phyloP scores from a whole-genome alignment of 2,329 filamentous ascomycete species.

The Paraphoma chrysanthemicola region DNA sequence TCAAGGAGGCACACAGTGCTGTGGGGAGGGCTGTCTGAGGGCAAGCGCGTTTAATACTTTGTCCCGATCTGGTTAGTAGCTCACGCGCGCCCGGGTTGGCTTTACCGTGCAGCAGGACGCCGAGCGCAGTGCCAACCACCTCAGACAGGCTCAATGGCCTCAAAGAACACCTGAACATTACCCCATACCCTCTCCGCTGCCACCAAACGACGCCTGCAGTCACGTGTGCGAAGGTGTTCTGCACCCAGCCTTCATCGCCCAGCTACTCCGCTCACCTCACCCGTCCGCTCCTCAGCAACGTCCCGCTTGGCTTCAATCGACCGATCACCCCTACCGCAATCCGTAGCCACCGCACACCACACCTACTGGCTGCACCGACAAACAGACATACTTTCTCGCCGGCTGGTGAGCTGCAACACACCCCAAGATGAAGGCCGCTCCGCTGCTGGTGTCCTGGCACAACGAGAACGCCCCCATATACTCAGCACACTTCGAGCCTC shows the following conservation, averaged over 20 bases:
- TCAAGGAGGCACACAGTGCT: too few species aligned
- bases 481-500: slow-evolving; percentile 93
- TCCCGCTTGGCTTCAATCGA: slow-evolving; percentile 13
- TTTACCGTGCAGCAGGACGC: slow-evolving; percentile 19
- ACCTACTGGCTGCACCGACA: neutral
- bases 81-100: slow-evolving; percentile 25
- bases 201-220: neutral
- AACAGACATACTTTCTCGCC: neutral
- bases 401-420: slow-evolving; percentile 29
- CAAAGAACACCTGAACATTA: slow-evolving; percentile 8
- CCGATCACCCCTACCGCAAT: slow-evolving; percentile 6
- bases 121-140: slow-evolving; percentile 16
- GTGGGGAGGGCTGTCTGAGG: too few species aligned
- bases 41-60: too few species aligned
- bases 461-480: slow-evolving; percentile 97
- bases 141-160: slow-evolving; percentile 23
- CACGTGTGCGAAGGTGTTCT: neutral
- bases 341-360: neutral
- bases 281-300: slow-evolving; percentile 15
- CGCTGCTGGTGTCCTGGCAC: slow-evolving; percentile 98
- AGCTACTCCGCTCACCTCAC: slow-evolving; percentile 18
- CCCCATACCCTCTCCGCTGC: neutral
- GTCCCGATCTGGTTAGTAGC: too few species aligned
- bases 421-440: slow-evolving; percentile 84
- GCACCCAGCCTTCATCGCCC: slow-evolving; percentile 10